phyloP scores from a whole-genome alignment of 805 yeast species.

The Pichia pseudocactophila region DNA sequence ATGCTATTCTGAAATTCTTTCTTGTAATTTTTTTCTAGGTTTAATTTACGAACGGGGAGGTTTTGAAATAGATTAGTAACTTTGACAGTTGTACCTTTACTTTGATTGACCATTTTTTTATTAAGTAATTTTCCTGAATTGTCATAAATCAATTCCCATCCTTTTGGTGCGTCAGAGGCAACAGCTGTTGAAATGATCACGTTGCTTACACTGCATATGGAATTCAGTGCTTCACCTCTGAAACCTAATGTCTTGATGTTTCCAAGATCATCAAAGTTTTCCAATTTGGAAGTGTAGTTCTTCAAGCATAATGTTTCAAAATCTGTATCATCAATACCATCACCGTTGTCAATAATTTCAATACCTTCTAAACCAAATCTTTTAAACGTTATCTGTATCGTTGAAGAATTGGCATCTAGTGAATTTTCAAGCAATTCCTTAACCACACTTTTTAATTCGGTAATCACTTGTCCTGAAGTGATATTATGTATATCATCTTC shows the following conservation, averaged over 20 bases:
- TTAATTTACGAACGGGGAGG: constrained; percentile 77
- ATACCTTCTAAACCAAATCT: constrained; percentile 60
- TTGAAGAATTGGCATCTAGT: constrained; percentile 66
- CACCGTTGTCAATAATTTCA: constrained; percentile 62
- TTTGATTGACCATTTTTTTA: constrained; percentile 37
- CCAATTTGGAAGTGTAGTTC: constrained; percentile 61
- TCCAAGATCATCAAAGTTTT: constrained; percentile 44
- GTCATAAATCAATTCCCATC: constrained; percentile 46
- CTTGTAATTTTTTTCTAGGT: constrained; percentile 55
- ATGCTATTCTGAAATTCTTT: constrained; percentile 69
- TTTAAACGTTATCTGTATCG: constrained; percentile 57
- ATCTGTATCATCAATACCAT: constrained; percentile 49
- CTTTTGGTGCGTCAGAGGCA: constrained; percentile 42
- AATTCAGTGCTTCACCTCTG: constrained; percentile 75
- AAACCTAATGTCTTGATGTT: constrained; percentile 56
- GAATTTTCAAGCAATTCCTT: constrained; percentile 86
- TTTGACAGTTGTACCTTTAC: constrained; percentile 59
- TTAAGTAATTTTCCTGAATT: constrained; percentile 40
- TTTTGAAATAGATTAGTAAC: constrained; percentile 53
- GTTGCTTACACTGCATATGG: constrained; percentile 49
- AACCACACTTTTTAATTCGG: constrained; percentile 64
- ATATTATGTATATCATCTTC: constrained; percentile 56
- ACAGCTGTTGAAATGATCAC: constrained; percentile 45
- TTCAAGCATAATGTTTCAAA: constrained; percentile 47
- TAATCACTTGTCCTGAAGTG: constrained; percentile 90